These are phyloP conservation scores for Whalleya microplaca DNA, from an alignment of 2,329 filamentous ascomycete genomes.

Conservation along the genomic window DNA sequence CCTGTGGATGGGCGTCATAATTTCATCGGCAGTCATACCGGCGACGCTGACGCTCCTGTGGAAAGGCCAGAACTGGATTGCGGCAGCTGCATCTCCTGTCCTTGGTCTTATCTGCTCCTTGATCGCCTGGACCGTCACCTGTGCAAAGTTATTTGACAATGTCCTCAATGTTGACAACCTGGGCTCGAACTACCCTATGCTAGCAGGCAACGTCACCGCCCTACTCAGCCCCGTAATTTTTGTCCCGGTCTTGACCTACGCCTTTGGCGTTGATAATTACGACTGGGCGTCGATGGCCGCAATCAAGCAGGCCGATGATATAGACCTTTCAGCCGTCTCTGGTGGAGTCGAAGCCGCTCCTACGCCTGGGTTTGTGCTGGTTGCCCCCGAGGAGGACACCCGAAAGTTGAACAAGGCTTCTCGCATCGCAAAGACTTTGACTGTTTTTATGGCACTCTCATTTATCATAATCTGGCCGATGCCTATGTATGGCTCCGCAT, in stretches of 20 bases:
- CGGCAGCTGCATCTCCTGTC: constrained; percentile 70
- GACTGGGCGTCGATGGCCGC: constrained; percentile 83
- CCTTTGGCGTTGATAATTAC: constrained; percentile 75
- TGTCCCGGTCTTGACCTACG: constrained; percentile 74
- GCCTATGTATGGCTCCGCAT: constrained; percentile 82
- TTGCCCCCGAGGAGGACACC: constrained; percentile 19
- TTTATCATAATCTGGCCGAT: constrained; percentile 88
- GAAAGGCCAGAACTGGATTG: constrained; percentile 77
- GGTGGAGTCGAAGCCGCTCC: constrained; percentile 41
- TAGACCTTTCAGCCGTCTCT: constrained; percentile 66
- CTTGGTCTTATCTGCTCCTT: constrained; percentile 71
- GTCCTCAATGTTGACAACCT: constrained; percentile 73
- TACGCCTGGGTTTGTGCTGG: constrained; percentile 27
- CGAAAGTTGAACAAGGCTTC: constrained; percentile 53
- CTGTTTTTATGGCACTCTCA: constrained; percentile 67
- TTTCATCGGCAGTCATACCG: constrained; percentile 82
- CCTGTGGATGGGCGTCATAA: constrained; percentile 89
- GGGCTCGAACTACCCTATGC: constrained; percentile 85
- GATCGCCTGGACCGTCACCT: constrained; percentile 78
- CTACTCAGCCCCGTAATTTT: constrained; percentile 77
- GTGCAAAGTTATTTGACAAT: constrained; percentile 67
- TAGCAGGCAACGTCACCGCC: constrained; percentile 83
- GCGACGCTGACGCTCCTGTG: constrained; percentile 81
- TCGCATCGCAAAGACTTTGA: constrained; percentile 52
- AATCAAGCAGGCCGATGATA: constrained; percentile 80